Percentiles rank a stretch among this genome's conserved stretches.
These are phyloP conservation scores for Pythium scleroteichum DNA, from an alignment of 352 stramenopile species.

Conservation along the genomic window DNA sequence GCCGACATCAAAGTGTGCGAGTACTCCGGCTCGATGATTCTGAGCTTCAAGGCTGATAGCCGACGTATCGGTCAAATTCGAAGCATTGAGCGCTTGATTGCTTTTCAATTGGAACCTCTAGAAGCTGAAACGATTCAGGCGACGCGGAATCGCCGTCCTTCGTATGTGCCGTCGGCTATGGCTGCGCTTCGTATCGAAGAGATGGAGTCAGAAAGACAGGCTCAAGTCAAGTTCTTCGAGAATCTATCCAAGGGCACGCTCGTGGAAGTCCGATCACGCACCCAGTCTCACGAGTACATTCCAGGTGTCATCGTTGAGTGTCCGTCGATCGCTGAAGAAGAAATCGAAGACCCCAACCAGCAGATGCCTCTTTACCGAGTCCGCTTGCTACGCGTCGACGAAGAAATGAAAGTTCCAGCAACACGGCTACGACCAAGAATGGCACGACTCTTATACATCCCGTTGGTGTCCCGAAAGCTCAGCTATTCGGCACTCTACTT, in stretches of 20 bases:
- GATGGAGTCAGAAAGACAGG: slow-evolving; percentile 19
- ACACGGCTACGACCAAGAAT: slow-evolving; percentile 68
- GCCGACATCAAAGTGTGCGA: slow-evolving; percentile 87
- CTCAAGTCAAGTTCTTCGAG: slow-evolving; percentile 51
- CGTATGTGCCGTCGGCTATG: slow-evolving; percentile 46
- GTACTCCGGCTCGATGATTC: slow-evolving; percentile 84
- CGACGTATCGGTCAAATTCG: slow-evolving; percentile 83
- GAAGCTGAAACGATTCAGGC: slow-evolving; percentile 66
- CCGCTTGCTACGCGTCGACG: slow-evolving; percentile 62
- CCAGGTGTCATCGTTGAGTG: slow-evolving; percentile 63
- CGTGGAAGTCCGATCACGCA: slow-evolving; percentile 71
- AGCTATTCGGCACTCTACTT: slow-evolving; percentile 89
- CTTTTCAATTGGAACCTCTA: slow-evolving; percentile 81
- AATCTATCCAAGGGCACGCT: slow-evolving; percentile 56
- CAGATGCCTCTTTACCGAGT: slow-evolving; percentile 41
- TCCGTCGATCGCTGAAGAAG: slow-evolving; percentile 24
- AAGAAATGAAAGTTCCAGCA: slow-evolving; percentile 72
- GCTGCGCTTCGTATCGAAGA: slow-evolving; percentile 30
- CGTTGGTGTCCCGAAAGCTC: slow-evolving; percentile 80
- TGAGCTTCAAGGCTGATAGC: slow-evolving; percentile 87
- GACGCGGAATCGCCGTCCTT: slow-evolving; percentile 75
- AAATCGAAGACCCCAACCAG: slow-evolving; percentile 48
- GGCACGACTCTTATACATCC: slow-evolving; percentile 76
- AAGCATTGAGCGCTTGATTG: slow-evolving; percentile 84
- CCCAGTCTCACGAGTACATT: slow-evolving; percentile 74